Percentiles rank a stretch among this genome's conserved stretches.
Evolutionary conservation across 306 rosid species (phyloP).

Genomic region (Mimosa pudica): DNA sequence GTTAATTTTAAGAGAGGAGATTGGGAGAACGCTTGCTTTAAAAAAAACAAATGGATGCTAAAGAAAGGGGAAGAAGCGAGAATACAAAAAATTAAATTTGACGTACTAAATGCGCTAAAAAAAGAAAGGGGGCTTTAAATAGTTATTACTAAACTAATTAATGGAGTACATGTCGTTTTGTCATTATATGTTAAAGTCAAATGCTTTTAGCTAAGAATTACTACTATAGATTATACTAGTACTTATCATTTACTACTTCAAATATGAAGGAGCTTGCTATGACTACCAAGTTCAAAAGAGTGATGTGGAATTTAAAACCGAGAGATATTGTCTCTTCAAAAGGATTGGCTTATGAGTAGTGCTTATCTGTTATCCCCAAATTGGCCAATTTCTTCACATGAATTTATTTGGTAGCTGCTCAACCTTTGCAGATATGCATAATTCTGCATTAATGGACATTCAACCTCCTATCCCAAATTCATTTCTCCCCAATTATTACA

Average conservation of each 20-base stretch:
- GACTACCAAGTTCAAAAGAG: not conserved
- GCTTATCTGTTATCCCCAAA: not conserved
- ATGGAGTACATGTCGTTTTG: not conserved
- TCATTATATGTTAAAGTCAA: not conserved
- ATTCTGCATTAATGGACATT: not conserved
- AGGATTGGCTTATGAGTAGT: not conserved
- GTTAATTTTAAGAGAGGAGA: too few relatives aligned
- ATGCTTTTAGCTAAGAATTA: not conserved
- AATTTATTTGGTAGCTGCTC: constrained; percentile 2
- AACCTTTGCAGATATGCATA: not conserved
- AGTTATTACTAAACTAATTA: not conserved
- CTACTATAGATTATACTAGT: too few relatives aligned
- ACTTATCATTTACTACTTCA: not conserved
- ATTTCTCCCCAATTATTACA: not conserved
- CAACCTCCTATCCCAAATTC: not conserved
- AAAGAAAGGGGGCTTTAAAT: not conserved
- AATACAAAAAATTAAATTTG: not conserved
- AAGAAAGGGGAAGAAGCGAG: not conserved
- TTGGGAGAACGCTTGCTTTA: too few relatives aligned
- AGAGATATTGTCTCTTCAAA: not conserved
- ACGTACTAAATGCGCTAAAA: not conserved
- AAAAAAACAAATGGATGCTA: too few relatives aligned
- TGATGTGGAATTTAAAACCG: not conserved
- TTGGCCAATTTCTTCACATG: not conserved
- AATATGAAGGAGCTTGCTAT: not conserved